Evolutionary conservation across 1,139 yeast genomes (phyloP).

Genomic region (Magnusiomyces sp.): DNA sequence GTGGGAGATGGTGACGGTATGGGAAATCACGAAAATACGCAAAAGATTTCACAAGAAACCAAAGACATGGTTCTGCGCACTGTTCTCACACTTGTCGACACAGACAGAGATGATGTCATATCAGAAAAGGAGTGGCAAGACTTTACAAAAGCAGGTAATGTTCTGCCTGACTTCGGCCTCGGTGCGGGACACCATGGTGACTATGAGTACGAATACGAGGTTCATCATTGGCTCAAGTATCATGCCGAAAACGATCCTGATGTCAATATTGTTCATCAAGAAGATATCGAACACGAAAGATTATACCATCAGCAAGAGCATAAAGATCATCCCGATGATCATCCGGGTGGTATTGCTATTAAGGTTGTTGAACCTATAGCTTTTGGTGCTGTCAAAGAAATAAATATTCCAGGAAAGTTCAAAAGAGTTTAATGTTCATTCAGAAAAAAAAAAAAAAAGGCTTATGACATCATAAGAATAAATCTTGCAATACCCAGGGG

Average conservation of each 20-base stretch:
- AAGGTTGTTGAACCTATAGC: conserved; percentile 4
- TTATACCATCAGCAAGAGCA: conserved; percentile 88
- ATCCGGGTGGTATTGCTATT: conserved; percentile 10
- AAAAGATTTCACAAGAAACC: conserved; percentile 45
- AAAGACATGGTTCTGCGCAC: conserved; percentile 48
- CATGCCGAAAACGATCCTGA: conserved; percentile 81
- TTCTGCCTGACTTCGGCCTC: conserved; percentile 83
- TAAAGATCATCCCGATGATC: conserved; percentile 35
- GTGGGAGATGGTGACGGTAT: conserved; percentile 89
- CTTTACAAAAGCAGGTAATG: conserved; percentile 56
- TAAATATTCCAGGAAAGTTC: not conserved
- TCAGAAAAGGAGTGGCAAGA: conserved; percentile 62
- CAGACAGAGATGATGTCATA: conserved; percentile 56
- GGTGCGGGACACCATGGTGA: conserved; percentile 98
- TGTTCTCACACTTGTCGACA: conserved; percentile 55
- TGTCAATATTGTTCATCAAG: conserved; percentile 69
- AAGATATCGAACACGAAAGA: conserved; percentile 83
- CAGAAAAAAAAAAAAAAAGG: too few relatives aligned
- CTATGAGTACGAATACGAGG: conserved; percentile 86
- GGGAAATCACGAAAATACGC: conserved; percentile 67
- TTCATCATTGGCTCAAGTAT: conserved; percentile 87
- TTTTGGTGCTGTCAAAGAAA: not conserved
- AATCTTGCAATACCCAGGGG: too few relatives aligned
- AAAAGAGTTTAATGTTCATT: not conserved
- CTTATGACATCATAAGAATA: too few relatives aligned